phyloP scores from a whole-genome alignment of 2,329 filamentous ascomycete species.

The Sporothrix variecibatus region DNA sequence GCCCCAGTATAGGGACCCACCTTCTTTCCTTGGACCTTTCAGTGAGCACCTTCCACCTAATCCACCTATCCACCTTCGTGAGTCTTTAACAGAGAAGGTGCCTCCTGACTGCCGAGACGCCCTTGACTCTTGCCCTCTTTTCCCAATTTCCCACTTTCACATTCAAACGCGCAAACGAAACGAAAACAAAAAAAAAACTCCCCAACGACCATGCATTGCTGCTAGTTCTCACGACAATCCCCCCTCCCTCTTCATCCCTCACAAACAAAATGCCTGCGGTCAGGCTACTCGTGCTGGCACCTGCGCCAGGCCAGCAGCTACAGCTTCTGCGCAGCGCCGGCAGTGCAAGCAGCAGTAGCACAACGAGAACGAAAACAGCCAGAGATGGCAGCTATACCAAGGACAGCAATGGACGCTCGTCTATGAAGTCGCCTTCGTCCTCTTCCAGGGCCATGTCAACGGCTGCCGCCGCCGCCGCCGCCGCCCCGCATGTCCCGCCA shows the following conservation, averaged over 20 bases:
- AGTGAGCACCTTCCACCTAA: background rate
- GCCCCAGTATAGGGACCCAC: background rate
- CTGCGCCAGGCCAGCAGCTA: constrained; percentile 23
- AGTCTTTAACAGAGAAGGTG: background rate
- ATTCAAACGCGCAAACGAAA: background rate
- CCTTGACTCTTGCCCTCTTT: background rate
- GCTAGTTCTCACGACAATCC: background rate
- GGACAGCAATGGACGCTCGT: background rate
- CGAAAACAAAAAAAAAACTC: background rate
- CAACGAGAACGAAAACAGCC: background rate
- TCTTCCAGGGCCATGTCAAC: constrained; percentile 13
- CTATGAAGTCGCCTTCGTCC: background rate
- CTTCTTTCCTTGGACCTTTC: constrained; percentile 9
- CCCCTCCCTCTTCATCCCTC: background rate
- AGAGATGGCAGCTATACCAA: background rate
- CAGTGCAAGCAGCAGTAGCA: constrained; percentile 16
- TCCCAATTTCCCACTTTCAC: constrained; percentile 2
- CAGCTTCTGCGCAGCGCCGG: constrained; percentile 27
- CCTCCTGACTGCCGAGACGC: constrained; percentile 14
- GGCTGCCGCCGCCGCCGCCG: background rate
- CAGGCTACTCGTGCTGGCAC: constrained; percentile 25
- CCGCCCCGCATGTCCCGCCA: background rate
- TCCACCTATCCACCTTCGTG: background rate
- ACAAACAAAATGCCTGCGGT: constrained; percentile 24
- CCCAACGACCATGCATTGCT: constrained; percentile 6